phyloP scores from a whole-genome alignment of 2,329 filamentous ascomycete species.

The Fusarium sp. region DNA sequence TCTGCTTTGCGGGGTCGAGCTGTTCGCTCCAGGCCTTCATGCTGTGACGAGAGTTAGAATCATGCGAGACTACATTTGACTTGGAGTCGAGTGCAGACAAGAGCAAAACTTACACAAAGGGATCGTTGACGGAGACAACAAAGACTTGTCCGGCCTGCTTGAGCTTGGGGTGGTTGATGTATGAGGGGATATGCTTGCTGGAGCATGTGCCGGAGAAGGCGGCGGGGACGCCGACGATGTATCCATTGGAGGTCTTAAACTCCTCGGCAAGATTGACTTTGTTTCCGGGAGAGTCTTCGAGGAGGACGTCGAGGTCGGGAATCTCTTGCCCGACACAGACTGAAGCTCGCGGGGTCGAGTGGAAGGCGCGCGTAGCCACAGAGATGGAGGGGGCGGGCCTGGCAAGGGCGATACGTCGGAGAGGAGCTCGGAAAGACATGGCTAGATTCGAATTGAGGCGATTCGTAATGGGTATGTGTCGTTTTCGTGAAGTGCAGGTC shows the following conservation, averaged over 20 bases:
- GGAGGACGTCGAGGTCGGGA: constrained; percentile 80
- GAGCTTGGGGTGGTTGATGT: constrained; percentile 82
- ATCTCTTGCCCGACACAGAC: constrained; percentile 85
- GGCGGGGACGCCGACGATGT: constrained; percentile 88
- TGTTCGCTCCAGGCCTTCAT: constrained; percentile 90
- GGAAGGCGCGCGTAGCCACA: constrained; percentile 64
- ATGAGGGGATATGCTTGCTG: constrained; percentile 82
- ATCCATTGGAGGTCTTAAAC: constrained; percentile 75
- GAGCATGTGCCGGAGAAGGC: constrained; percentile 75
- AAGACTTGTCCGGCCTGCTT: constrained; percentile 87
- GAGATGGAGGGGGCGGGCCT: constrained; percentile 43
- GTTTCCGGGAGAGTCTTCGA: constrained; percentile 89
- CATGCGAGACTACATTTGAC: background rate
- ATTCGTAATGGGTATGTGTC: constrained; percentile 3
- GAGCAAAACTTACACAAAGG: constrained; percentile 80
- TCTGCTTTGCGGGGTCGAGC: constrained; percentile 79
- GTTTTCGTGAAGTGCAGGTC: constrained; percentile 12
- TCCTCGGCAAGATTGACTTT: constrained; percentile 89
- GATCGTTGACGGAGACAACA: constrained; percentile 92
- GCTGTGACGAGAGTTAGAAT: constrained; percentile 57
- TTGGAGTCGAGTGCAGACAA: background rate
- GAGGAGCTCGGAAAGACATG: constrained; percentile 55
- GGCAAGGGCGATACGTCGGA: constrained; percentile 51
- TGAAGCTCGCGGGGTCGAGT: constrained; percentile 69
- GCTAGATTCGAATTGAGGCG: constrained; percentile 3